Evolutionary conservation across 345 rosid species (phyloP), one percentile per base, ranked within the genome.

Genomic region (Triadica sebifera): DNA sequence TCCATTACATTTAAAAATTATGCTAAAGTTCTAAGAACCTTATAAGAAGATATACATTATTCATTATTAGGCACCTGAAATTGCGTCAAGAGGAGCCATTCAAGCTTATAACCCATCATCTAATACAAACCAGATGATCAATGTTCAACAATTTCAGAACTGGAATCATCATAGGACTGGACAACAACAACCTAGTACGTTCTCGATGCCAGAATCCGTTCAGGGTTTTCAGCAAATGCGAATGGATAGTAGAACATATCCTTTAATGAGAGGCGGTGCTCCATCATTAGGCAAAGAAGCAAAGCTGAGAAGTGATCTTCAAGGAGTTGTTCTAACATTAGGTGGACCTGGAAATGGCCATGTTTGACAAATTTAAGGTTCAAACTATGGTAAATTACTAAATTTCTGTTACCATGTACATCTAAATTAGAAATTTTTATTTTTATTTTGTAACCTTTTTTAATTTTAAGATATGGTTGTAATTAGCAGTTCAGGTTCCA

Each of bases 261-360:
- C 72, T 3, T 69, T 72, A 8, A 29, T 24, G 15, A 62, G 72
- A 38, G 79, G 74, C 16, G 79, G 74, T n/a, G 12, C 81, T 39
- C 74, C 87, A 13, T 58, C 79, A n/a, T 45, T 47, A 69, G 80
- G 55, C 52, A 77, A 81, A 65, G 86, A 84, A 65, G 70, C 85
- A 46, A 81, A 74, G 16, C 81, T 76, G n/a, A 81, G 86, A 75
- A 85, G 80, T 76, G 93, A 89, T 76, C 87, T 91, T 49, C 85
- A 84, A 73, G 96, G 89, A 41, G 89, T 91, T 78, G 83, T 91
- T 53, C 81, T 91, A 62, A 87, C 96, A 24, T 80, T 91, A 15
- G 96, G 96, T 80, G 93, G 93, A 52, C 88, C 91, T n/a, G 90
- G 87, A 39, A 80, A 65, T 74, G 81, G 85, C 4, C 85, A 52